phyloP scores from a whole-genome alignment of 2,329 filamentous ascomycete species.

The Penicillium janthinellum region DNA sequence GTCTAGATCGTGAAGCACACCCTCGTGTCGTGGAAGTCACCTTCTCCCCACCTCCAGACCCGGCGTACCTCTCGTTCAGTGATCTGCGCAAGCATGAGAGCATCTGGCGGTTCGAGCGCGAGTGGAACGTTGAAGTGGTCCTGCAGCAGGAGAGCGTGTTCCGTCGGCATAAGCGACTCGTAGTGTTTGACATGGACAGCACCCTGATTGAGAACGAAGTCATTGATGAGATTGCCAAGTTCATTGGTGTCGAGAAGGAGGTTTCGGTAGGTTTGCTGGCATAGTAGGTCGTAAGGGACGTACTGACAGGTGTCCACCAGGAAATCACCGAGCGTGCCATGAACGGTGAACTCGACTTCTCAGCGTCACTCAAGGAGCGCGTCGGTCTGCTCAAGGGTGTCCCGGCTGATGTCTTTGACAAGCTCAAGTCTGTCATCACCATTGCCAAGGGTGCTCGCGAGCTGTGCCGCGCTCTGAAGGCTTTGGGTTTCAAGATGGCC shows the following conservation, averaged over 20 bases:
- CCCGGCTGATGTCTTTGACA: conserved; percentile 74
- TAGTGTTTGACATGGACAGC: conserved; percentile 98
- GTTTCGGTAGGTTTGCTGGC: conserved; percentile 61
- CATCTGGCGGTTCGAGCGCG: conserved; percentile 80
- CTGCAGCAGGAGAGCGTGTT: conserved; percentile 74
- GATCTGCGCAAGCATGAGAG: conserved; percentile 79
- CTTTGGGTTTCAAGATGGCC: conserved; percentile 80
- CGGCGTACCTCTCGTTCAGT: conserved; percentile 55
- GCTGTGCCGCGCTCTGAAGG: conserved; percentile 72
- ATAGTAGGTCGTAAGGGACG: conserved; percentile 10
- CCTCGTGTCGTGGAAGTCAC: conserved; percentile 57
- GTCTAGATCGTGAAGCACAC: conserved; percentile 50
- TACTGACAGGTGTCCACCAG: conserved; percentile 28
- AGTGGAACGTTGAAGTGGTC: conserved; percentile 85
- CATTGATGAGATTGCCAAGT: conserved; percentile 89
- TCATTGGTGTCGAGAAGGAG: conserved; percentile 76
- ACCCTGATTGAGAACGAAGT: conserved; percentile 97
- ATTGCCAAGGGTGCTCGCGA: conserved; percentile 79
- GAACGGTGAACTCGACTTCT: conserved; percentile 93
- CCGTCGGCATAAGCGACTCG: conserved; percentile 78
- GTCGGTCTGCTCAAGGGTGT: conserved; percentile 81
- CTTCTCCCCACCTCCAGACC: conserved; percentile 53
- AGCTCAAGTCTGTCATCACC: conserved; percentile 72
- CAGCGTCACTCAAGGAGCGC: conserved; percentile 76
- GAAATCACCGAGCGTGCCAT: conserved; percentile 91